phyloP scores from a whole-genome alignment of 352 stramenopile genomes.

The Pythium coloratum region DNA sequence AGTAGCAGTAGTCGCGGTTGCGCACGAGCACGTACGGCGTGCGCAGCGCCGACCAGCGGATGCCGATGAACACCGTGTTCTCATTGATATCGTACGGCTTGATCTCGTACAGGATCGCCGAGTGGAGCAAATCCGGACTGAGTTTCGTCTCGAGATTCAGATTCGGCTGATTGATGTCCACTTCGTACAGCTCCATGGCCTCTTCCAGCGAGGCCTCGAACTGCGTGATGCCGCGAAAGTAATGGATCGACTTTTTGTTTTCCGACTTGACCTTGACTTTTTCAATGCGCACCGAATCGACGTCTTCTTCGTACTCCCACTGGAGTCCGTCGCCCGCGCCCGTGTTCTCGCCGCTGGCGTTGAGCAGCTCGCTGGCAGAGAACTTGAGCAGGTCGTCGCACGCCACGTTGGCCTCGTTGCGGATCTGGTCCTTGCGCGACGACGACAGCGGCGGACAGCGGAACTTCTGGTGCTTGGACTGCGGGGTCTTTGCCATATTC shows the following conservation, averaged over 20 bases:
- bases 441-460: conserved; percentile 68
- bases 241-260: conserved; percentile 61
- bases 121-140: conserved; percentile 72
- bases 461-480: conserved; percentile 77
- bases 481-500: conserved; percentile 42
- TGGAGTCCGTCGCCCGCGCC: conserved; percentile 43
- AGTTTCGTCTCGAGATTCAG: conserved; percentile 76
- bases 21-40: conserved; percentile 74
- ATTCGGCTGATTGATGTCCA: conserved; percentile 73
- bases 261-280: conserved; percentile 72
- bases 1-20: conserved; percentile 76
- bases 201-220: conserved; percentile 69
- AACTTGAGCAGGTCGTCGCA: conserved; percentile 80
- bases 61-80: conserved; percentile 68
- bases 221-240: conserved; percentile 70
- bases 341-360: not conserved
- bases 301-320: conserved; percentile 74
- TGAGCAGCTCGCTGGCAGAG: conserved; percentile 53
- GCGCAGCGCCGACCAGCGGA: conserved; percentile 71
- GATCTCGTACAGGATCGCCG: conserved; percentile 79
- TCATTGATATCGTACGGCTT: conserved; percentile 51
- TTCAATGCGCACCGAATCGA: conserved; percentile 71
- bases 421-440: conserved; percentile 64
- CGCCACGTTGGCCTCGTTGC: conserved; percentile 64
- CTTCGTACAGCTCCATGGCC: conserved; percentile 71